Conservation (phyloP, 2,329 filamentous ascomycete species). For the Didymella segeticola region DNA sequence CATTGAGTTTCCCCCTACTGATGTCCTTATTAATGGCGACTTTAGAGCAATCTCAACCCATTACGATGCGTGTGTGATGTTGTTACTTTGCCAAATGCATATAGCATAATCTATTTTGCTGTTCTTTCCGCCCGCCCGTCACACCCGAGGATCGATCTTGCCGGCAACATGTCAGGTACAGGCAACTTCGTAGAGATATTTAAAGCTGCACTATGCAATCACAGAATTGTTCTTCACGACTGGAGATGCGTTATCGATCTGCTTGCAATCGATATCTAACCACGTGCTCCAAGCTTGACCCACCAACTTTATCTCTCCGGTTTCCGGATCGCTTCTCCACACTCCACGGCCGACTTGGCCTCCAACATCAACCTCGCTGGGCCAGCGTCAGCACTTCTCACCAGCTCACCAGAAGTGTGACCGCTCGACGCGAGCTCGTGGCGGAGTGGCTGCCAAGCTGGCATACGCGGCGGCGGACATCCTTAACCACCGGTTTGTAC, state of each 20-base stretch:
- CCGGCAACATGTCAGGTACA: not conserved
- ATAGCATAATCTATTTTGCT: not conserved
- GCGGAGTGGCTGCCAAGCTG: constrained; percentile 9
- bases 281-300: constrained; percentile 16
- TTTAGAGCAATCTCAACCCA: not conserved
- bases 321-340: constrained; percentile 8
- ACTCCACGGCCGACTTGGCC: constrained; percentile 6
- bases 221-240: not conserved
- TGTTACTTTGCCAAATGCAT: not conserved
- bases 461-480: constrained; percentile 1
- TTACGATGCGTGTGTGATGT: not conserved
- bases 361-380: not conserved
- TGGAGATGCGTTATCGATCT: constrained; percentile 9
- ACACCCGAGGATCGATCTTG: not conserved
- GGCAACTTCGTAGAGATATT: not conserved
- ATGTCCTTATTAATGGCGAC: not conserved
- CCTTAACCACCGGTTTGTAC: constrained; percentile 6
- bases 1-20: not conserved
- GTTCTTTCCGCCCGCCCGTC: not conserved
- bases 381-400: not conserved
- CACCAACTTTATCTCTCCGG: constrained; percentile 2
- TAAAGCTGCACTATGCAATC: not conserved
- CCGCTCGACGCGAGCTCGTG: constrained; percentile 7
- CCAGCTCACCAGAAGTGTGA: too few relatives aligned
- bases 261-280: constrained; percentile 18